A percentile compares a stretch with the other conserved stretches of the same genome.
Conservation (phyloP, 2,329 filamentous ascomycete species). For the Colletotrichum lentis region DNA sequence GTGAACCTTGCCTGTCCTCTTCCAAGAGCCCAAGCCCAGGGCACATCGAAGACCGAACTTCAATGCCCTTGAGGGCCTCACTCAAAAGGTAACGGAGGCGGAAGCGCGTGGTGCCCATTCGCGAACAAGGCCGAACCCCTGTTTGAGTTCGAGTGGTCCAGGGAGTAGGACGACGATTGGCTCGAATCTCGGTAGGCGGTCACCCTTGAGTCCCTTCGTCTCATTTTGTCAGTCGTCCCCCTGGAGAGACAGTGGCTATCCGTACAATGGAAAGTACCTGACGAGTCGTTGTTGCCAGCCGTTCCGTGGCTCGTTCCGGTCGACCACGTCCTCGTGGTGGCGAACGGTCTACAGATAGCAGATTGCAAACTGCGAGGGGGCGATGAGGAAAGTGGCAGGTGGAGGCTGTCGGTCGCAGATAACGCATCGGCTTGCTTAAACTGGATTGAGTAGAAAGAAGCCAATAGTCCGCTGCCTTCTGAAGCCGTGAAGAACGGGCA, state of each 20-base stretch:
- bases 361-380: constrained; percentile 20
- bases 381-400: too few species aligned
- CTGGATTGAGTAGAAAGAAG: background rate
- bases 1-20: too few species aligned
- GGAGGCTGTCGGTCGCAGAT: constrained; percentile 1
- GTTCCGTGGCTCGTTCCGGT: constrained; percentile 17
- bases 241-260: constrained; percentile 8
- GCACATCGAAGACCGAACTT: constrained; percentile 8
- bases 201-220: constrained; percentile 28
- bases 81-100: constrained; percentile 19
- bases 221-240: constrained; percentile 26
- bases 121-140: constrained; percentile 29
- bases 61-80: constrained; percentile 23
- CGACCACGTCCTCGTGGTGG: constrained; percentile 5
- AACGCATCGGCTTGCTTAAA: background rate
- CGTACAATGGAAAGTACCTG: background rate
- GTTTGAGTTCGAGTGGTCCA: constrained; percentile 9
- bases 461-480: constrained; percentile 12
- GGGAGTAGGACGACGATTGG: constrained; percentile 28
- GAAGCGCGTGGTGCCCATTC: constrained; percentile 30
- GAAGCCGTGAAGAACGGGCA: constrained; percentile 18
- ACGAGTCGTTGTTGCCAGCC: constrained; percentile 9
- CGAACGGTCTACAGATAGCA: constrained; percentile 12
- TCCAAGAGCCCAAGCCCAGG: background rate
- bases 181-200: constrained; percentile 23